A percentile compares a stretch with the other conserved stretches of the same genome.
These are phyloP conservation scores for Ogataea naganishii DNA, from an alignment of 805 yeast genomes.

Conservation along the genomic window DNA sequence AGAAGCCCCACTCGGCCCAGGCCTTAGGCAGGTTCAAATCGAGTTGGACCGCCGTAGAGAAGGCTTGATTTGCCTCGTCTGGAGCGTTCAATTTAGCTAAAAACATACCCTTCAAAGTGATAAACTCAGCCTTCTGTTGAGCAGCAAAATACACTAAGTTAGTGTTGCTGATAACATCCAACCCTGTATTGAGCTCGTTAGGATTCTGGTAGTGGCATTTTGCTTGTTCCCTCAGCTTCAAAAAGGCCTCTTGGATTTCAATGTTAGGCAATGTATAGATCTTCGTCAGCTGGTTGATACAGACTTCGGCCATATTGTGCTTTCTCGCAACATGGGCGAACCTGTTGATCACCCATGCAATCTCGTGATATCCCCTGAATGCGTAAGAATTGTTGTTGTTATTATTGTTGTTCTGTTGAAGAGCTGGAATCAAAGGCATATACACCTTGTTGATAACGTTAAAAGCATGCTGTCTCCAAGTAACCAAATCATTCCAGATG, in stretches of 20 bases:
- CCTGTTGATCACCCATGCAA: conserved; percentile 97
- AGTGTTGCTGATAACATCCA: conserved; percentile 94
- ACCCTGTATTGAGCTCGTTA: conserved; percentile 84
- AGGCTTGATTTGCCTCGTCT: conserved; percentile 96
- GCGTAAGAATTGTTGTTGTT: conserved; percentile 85
- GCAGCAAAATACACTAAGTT: conserved; percentile 93
- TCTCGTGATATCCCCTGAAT: conserved; percentile 95
- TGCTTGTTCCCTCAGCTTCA: conserved; percentile 93
- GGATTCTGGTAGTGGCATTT: conserved; percentile 94
- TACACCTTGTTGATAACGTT: conserved; percentile 92
- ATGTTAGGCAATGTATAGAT: conserved; percentile 94
- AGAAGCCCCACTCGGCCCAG: conserved; percentile 99
- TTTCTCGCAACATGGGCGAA: conserved; percentile 98
- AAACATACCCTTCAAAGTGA: conserved; percentile 97
- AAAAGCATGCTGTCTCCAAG: conserved; percentile 99
- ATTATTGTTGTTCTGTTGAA: conserved; percentile 58
- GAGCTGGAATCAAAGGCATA: conserved; percentile 81
- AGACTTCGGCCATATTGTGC: conserved; percentile 95
- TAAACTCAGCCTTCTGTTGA: conserved; percentile 96
- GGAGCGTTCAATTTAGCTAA: conserved; percentile 81
- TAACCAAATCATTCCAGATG: conserved; percentile 93
- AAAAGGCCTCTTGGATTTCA: conserved; percentile 96
- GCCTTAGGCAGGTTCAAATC: conserved; percentile 93
- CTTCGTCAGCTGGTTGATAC: conserved; percentile 85
- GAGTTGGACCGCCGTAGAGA: conserved; percentile 95